phyloP scores from a whole-genome alignment of 2,329 filamentous ascomycete genomes.

The Dactylellina cionopaga region DNA sequence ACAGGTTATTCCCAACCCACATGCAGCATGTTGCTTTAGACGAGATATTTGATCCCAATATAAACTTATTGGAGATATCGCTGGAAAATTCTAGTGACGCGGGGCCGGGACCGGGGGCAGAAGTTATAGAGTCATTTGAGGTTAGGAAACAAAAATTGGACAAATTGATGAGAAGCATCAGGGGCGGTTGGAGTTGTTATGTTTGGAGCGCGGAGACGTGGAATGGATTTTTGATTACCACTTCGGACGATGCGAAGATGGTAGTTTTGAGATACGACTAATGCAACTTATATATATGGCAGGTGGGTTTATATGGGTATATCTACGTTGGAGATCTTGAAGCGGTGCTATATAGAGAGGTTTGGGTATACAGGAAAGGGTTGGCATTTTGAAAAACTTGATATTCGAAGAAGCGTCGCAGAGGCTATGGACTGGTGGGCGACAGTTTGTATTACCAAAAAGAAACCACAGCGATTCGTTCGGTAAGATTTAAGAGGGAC shows the following conservation, averaged over 20 bases:
- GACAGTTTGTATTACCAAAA: too few relatives aligned
- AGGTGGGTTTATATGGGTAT: not conserved
- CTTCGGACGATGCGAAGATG: slow-evolving; percentile 42
- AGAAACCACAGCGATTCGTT: too few relatives aligned
- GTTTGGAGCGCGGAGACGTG: slow-evolving; percentile 51
- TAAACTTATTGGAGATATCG: slow-evolving; percentile 37
- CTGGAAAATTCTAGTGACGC: slow-evolving; percentile 11
- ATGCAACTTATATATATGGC: too few relatives aligned
- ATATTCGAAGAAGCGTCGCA: too few relatives aligned
- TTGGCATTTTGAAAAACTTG: not conserved
- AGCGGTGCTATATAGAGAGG: too few relatives aligned
- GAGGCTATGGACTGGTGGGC: too few relatives aligned
- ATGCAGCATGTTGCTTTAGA: slow-evolving; percentile 47
- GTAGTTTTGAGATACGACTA: slow-evolving; percentile 46
- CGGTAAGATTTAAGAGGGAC: too few relatives aligned
- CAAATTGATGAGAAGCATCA: slow-evolving; percentile 41
- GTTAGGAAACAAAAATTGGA: slow-evolving; percentile 28
- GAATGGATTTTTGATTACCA: slow-evolving; percentile 49
- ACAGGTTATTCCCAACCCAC: slow-evolving; percentile 39
- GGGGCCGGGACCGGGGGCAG: not conserved
- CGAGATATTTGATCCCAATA: slow-evolving; percentile 37
- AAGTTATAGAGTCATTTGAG: not conserved
- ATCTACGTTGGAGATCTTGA: not conserved
- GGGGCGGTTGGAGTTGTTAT: slow-evolving; percentile 50
- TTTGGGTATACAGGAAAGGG: not conserved